Evolutionary conservation across 371 early-diverging fungal species (phyloP).

Genomic region (Mucor plumbeus): DNA sequence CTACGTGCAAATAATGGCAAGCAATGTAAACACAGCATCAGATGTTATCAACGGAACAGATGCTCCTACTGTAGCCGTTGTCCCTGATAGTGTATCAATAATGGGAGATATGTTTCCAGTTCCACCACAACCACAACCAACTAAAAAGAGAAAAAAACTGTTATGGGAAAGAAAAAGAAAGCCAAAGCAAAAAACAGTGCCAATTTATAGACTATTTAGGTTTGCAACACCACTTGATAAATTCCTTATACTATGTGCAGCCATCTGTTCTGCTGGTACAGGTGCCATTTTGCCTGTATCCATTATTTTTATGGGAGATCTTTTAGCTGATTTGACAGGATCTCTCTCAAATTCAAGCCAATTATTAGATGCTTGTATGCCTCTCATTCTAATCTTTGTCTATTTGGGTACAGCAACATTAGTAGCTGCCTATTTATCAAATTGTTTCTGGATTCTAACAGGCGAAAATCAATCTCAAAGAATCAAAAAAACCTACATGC

Average conservation of each 20-base stretch:
- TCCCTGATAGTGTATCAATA: too few species aligned
- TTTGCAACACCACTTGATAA: conserved; percentile 69
- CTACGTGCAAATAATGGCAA: too few species aligned
- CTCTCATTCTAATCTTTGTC: conserved; percentile 44
- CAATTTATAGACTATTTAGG: conserved; percentile 63
- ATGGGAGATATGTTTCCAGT: too few species aligned
- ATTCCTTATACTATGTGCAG: conserved; percentile 47
- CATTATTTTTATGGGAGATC: conserved; percentile 42
- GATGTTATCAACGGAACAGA: too few species aligned
- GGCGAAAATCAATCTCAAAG: conserved; percentile 48
- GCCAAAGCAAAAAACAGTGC: conserved; percentile 49
- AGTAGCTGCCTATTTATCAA: conserved; percentile 40
- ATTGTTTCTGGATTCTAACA: conserved; percentile 49
- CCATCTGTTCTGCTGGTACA: conserved; percentile 27
- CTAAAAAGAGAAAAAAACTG: too few species aligned
- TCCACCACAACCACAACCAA: too few species aligned
- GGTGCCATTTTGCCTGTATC: conserved; percentile 39
- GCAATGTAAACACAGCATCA: too few species aligned
- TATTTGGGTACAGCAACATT: conserved; percentile 52
- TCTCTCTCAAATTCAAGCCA: too few species aligned
- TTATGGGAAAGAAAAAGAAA: conserved; percentile 45
- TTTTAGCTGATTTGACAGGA: conserved; percentile 14
- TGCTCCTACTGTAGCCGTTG: too few species aligned
- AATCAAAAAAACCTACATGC: conserved; percentile 61
- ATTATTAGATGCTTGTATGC: too few species aligned